Conservation (phyloP, 1,284 basidiomycete genomes). For the Austropuccinia psidii region DNA sequence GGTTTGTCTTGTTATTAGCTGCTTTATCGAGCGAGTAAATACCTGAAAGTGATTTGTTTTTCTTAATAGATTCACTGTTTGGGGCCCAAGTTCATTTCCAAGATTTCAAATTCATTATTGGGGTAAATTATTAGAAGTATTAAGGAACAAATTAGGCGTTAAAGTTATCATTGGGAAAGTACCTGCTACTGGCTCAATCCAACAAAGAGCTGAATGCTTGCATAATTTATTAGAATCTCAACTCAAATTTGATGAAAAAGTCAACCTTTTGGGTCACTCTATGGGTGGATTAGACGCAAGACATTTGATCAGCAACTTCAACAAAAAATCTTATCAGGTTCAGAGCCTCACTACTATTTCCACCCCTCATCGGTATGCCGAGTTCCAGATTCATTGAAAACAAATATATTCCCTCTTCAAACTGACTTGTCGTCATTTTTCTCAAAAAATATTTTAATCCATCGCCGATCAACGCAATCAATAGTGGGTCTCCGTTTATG, state of each 20-base stretch:
- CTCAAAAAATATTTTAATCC: neutral
- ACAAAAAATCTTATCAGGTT: slow-evolving; percentile 73
- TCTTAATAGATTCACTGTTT: slow-evolving; percentile 59
- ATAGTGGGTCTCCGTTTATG: slow-evolving; percentile 35
- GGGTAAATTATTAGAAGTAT: slow-evolving; percentile 74
- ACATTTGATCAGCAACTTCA: slow-evolving; percentile 77
- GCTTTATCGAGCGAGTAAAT: neutral
- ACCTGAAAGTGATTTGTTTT: neutral
- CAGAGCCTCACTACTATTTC: slow-evolving; percentile 80
- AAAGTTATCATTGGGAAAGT: slow-evolving; percentile 94
- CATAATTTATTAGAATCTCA: slow-evolving; percentile 65
- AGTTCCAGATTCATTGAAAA: no score
- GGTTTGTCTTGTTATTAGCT: no score
- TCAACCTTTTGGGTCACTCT: slow-evolving; percentile 92
- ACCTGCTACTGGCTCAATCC: slow-evolving; percentile 84
- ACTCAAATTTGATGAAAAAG: slow-evolving; percentile 57
- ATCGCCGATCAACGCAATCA: no score
- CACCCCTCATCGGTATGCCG: slow-evolving; percentile 99
- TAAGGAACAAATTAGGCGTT: slow-evolving; percentile 74
- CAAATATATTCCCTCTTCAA: neutral
- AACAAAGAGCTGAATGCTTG: slow-evolving; percentile 69
- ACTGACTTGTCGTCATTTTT: no score
- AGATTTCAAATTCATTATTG: slow-evolving; percentile 86
- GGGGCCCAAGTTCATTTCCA: slow-evolving; percentile 49
- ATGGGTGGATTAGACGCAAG: slow-evolving; percentile 97